Conservation (phyloP, 2,329 filamentous ascomycete genomes). For the Fusarium buxicola region DNA sequence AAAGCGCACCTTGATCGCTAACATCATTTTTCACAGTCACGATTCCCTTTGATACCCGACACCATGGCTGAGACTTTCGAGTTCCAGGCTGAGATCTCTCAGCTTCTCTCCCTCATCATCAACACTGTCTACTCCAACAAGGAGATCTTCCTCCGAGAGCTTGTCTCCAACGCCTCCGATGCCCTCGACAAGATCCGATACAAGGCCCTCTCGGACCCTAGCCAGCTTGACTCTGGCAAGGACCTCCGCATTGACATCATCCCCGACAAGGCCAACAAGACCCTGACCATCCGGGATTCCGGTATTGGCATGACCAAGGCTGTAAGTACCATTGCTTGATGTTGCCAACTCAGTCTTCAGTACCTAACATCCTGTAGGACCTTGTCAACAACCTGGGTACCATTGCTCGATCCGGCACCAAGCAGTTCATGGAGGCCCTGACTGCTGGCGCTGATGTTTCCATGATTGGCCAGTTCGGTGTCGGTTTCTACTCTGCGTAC, state of each 20-base stretch:
- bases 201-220: slow-evolving; percentile 95
- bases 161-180: slow-evolving; percentile 99
- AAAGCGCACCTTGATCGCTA: slow-evolving; percentile 24
- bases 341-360: neutral
- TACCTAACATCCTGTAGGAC: slow-evolving; percentile 66
- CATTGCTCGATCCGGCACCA: slow-evolving; percentile 98
- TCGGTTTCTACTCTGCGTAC: slow-evolving; percentile 99
- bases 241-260: slow-evolving; percentile 99
- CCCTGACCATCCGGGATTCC: slow-evolving; percentile 94
- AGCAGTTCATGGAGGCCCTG: slow-evolving; percentile 99
- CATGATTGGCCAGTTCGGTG: slow-evolving; percentile 99
- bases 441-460: slow-evolving; percentile 98
- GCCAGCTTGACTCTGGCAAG: slow-evolving; percentile 97
- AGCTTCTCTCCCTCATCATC: slow-evolving; percentile 99
- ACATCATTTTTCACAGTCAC: slow-evolving; percentile 41
- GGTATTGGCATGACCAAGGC: slow-evolving; percentile 99
- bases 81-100: slow-evolving; percentile 99
- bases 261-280: slow-evolving; percentile 97
- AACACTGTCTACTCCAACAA: slow-evolving; percentile 99
- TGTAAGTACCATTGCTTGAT: slow-evolving; percentile 68
- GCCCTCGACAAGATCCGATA: slow-evolving; percentile 99
- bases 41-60: slow-evolving; percentile 57
- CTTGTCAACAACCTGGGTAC: slow-evolving; percentile 99
- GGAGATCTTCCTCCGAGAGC: slow-evolving; percentile 99
- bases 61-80: slow-evolving; percentile 98